Conservation (phyloP, 139 green algal genomes). For the Coccomyxa sp. region DNA sequence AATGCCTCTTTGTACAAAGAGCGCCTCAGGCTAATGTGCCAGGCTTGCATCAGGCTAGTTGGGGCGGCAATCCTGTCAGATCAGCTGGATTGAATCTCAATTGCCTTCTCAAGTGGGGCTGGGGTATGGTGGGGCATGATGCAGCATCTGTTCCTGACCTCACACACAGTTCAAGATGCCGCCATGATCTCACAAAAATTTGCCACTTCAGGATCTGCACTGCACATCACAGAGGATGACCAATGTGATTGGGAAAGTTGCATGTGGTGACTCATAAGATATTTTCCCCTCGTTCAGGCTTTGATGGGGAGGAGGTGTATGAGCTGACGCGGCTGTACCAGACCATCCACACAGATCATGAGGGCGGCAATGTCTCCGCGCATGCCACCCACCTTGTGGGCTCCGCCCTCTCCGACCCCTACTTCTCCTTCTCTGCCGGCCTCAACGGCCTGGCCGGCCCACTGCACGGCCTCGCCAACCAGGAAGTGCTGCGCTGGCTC, state of each 20-base stretch:
- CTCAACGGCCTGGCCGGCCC: slow-evolving; percentile 95
- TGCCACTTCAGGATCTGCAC: too few relatives aligned
- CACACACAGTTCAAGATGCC: too few relatives aligned
- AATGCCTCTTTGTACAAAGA: too few relatives aligned
- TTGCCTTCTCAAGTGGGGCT: too few relatives aligned
- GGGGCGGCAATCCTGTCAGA: too few relatives aligned
- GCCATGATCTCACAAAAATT: too few relatives aligned
- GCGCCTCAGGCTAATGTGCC: too few relatives aligned
- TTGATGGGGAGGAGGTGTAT: slow-evolving; percentile 51
- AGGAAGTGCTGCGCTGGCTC: slow-evolving; percentile 94
- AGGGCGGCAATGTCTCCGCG: slow-evolving; percentile 94
- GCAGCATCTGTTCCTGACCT: too few relatives aligned
- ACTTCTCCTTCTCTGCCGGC: slow-evolving; percentile 88
- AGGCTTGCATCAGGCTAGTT: too few relatives aligned
- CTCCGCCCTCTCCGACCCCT: slow-evolving; percentile 91
- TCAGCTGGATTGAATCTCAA: too few relatives aligned
- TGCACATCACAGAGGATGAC: too few relatives aligned
- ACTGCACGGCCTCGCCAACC: slow-evolving; percentile 96
- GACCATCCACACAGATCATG: slow-evolving; percentile 92
- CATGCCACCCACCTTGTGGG: slow-evolving; percentile 94
- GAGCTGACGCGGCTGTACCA: slow-evolving; percentile 98
- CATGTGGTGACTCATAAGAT: not conserved
- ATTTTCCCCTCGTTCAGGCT: slow-evolving; percentile 24
- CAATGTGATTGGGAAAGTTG: not conserved
- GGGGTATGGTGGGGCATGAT: too few relatives aligned